Evolutionary conservation across 176 grass and related monocot species (phyloP).

Genomic region (Musa beccarii): DNA sequence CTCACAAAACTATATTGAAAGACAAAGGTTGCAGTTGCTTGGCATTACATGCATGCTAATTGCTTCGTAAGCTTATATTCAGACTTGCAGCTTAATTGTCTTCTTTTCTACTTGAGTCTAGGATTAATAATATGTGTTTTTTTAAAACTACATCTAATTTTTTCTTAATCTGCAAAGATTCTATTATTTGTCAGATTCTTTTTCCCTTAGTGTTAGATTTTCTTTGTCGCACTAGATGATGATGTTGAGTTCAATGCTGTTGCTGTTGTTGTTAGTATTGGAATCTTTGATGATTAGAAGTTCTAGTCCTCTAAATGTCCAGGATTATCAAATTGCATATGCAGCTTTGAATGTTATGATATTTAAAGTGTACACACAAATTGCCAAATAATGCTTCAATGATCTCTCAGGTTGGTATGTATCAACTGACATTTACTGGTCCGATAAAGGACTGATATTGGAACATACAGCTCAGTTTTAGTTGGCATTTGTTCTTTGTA

Average conservation of each 20-base stretch:
- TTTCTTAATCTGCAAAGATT: background rate
- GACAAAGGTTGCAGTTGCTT: slow-evolving; percentile 62
- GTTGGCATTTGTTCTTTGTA: too few species aligned
- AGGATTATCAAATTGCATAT: too few species aligned
- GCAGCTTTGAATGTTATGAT: too few species aligned
- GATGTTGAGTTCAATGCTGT: background rate
- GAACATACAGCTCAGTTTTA: too few species aligned
- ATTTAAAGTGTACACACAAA: too few species aligned
- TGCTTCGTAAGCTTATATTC: slow-evolving; percentile 66
- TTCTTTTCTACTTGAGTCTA: background rate
- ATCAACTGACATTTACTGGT: too few species aligned
- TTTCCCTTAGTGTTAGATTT: background rate
- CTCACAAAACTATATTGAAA: slow-evolving; percentile 62
- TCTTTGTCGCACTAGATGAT: background rate
- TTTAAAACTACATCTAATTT: background rate
- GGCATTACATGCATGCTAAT: slow-evolving; percentile 92
- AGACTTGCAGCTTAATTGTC: background rate
- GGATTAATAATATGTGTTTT: background rate
- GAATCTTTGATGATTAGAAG: too few species aligned
- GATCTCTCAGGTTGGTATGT: too few species aligned
- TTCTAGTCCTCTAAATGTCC: too few species aligned
- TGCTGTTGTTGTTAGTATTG: background rate
- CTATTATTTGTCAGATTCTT: background rate
- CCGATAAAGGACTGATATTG: too few species aligned
- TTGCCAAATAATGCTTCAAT: too few species aligned